A percentile compares a stretch with the other conserved stretches of the same genome.
Conservation (phyloP, 176 grass and related monocot genomes). For the Stipa capillata region DNA sequence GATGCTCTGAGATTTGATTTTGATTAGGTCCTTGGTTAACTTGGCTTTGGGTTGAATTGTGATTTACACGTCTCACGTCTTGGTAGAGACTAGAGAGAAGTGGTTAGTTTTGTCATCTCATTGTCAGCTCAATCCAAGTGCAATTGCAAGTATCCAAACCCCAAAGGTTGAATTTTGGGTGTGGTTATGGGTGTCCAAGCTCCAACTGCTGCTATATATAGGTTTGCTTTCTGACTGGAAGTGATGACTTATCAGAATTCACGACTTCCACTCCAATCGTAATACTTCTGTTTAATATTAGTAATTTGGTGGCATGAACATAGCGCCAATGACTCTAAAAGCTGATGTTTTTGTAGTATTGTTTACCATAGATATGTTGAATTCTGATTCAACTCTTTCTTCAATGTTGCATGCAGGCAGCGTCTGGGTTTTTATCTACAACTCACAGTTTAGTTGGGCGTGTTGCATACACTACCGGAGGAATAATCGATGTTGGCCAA, state of each 20-base stretch:
- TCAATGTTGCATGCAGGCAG: slow-evolving; percentile 21
- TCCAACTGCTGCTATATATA: background rate
- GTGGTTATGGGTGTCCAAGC: background rate
- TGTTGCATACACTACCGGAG: slow-evolving; percentile 28
- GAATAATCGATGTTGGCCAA: slow-evolving; percentile 54
- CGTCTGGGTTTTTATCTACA: slow-evolving; percentile 22
- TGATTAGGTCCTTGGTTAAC: background rate
- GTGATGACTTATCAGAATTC: background rate
- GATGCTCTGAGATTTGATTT: background rate
- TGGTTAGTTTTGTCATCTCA: background rate
- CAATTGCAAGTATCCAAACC: background rate
- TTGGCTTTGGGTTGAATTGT: background rate
- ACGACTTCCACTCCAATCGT: background rate
- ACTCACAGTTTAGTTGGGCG: slow-evolving; percentile 13
- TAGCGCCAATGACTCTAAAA: background rate
- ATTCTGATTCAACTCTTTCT: background rate
- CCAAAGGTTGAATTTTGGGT: background rate
- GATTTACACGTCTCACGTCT: background rate
- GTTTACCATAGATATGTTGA: background rate
- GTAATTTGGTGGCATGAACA: background rate
- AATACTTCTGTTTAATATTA: background rate
- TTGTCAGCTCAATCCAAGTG: background rate
- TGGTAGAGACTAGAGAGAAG: background rate
- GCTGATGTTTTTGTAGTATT: background rate
- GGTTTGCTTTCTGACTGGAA: background rate